Base-by-base conservation (phyloP, 2,329 filamentous ascomycete genomes). In the Cordyceps tenuipes region DNA sequence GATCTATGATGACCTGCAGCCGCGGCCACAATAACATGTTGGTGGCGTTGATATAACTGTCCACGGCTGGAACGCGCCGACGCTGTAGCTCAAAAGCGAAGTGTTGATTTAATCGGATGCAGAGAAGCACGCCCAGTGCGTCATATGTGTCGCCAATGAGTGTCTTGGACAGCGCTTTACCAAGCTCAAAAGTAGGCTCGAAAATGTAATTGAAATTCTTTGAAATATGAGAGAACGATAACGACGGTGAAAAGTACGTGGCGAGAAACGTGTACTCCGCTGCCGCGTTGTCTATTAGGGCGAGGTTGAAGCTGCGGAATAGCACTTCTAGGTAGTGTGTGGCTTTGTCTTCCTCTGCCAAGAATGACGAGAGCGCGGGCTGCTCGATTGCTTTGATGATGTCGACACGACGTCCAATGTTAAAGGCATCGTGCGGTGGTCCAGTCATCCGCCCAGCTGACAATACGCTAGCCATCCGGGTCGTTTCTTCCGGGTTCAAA, bases 1-100 rank as follows among this genome's bases (percentile, higher is more conserved):
- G 82, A 70, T 96, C 92, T 85, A 99, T 96, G 66, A 96, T 86
- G 60, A 90, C 84, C 73, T 99, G 95, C 68, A 99, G 89, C 29
- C 93, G 87, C 8, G 94, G 94, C 94, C 94, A 99, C 6, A 99
- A 83, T 3, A 94, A 83, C 91, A 99, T 99, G 69, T 89, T 92
- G 5, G 91, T 96, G 50, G 86, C 92, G 71, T 99, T 99, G 70
- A 97, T 87, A 70, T 99, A 99, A 44, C 85, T 82, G 69, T 99
- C 94, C 2, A 90, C 86, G 5, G 91, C 87, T 0, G 94, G 94
- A 1, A 97, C 85, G 70, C 95, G 93, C 59, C 93, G 86, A 12
- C 93, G 84, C 72, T 99, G 94, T 39, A 97, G 81, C 72, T 96
- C 90, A 70, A 99, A 99, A 17, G 94, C 92, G 62, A 93, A 87